Percentiles rank a stretch among this genome's conserved stretches.
Evolutionary conservation across 140 eudicot genomes (phyloP).

Genomic region (Bidens hawaiensis): DNA sequence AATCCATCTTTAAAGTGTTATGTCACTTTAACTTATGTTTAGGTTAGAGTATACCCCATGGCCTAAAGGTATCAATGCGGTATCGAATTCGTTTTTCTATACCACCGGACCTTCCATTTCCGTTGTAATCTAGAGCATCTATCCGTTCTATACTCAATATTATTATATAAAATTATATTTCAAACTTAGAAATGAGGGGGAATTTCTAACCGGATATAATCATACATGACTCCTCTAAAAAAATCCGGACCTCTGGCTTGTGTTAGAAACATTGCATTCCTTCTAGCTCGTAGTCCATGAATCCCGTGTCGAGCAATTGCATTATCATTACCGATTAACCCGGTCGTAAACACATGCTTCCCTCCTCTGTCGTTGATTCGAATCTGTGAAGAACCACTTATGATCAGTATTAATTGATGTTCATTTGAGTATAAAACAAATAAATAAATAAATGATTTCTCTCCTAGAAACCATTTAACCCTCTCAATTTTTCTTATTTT

Average conservation of each 20-base stretch:
- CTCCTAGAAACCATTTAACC: too few species aligned
- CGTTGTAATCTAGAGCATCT: neutral
- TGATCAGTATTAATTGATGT: neutral
- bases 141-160: constrained; percentile 9
- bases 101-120: neutral
- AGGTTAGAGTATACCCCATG: too few species aligned
- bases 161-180: neutral
- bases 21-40: too few species aligned
- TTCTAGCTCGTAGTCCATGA: constrained; percentile 50
- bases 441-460: too few species aligned
- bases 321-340: constrained; percentile 54
- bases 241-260: constrained; percentile 39
- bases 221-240: constrained; percentile 54
- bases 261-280: constrained; percentile 35
- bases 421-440: neutral
- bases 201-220: constrained; percentile 47
- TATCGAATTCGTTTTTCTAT: neutral
- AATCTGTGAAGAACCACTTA: constrained; percentile 30
- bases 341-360: constrained; percentile 41
- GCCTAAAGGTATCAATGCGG: neutral
- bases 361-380: constrained; percentile 35
- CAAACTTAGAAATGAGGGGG: constrained; percentile 10
- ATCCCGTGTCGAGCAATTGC: constrained; percentile 79
- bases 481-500: too few species aligned
- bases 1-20: too few species aligned